Evolutionary conservation across 371 early-diverging fungal species (phyloP).

Genomic region (Mucor saturninus): DNA sequence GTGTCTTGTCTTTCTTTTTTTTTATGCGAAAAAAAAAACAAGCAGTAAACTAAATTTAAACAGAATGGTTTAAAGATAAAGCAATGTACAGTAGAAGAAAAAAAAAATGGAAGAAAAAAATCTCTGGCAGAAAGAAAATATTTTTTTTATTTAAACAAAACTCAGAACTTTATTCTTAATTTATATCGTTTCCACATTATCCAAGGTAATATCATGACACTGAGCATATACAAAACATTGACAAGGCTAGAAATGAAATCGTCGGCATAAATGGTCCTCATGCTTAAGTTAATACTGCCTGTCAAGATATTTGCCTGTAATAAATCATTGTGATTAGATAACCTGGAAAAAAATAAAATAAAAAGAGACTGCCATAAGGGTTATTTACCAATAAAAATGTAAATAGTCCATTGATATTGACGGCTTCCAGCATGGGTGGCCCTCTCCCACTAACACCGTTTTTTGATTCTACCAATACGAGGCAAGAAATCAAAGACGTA

Average conservation of each 20-base stretch:
- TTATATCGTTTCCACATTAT: slow-evolving; percentile 24
- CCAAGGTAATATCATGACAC: slow-evolving; percentile 41
- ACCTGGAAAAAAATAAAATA: too few species aligned
- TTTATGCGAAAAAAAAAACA: background rate
- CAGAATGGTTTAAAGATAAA: background rate
- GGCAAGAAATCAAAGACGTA: slow-evolving; percentile 54
- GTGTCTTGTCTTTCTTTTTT: background rate
- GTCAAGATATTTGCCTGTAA: slow-evolving; percentile 80
- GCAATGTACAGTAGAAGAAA: slow-evolving; percentile 2
- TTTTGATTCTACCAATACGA: slow-evolving; percentile 60
- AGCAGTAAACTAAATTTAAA: background rate
- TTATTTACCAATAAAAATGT: slow-evolving; percentile 78
- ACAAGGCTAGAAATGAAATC: slow-evolving; percentile 52
- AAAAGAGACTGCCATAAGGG: background rate
- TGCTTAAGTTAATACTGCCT: slow-evolving; percentile 77
- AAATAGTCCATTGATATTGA: slow-evolving; percentile 82
- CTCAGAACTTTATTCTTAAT: slow-evolving; percentile 32
- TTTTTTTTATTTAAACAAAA: slow-evolving; percentile 11
- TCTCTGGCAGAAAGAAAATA: background rate
- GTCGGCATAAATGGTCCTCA: slow-evolving; percentile 69
- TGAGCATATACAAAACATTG: slow-evolving; percentile 58
- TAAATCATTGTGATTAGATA: slow-evolving; percentile 8
- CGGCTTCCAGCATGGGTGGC: slow-evolving; percentile 67
- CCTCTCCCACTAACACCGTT: slow-evolving; percentile 29
- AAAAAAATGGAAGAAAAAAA: slow-evolving; percentile 2